phyloP scores from a whole-genome alignment of 2,329 filamentous ascomycete species.

The Phialophora tarda region DNA sequence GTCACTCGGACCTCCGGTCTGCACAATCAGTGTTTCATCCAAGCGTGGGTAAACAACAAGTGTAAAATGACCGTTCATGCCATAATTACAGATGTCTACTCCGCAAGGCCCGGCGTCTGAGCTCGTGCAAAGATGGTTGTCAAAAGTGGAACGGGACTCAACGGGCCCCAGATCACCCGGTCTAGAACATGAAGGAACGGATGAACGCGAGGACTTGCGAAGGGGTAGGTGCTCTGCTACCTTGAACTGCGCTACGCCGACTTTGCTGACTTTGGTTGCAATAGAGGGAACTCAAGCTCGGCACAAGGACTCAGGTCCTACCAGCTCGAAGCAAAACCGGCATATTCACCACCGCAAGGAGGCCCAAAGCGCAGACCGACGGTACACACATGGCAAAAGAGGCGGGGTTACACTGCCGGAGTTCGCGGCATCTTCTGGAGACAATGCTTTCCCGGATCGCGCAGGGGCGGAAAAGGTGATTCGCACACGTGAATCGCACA shows the following conservation, averaged over 20 bases:
- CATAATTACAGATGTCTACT: background rate
- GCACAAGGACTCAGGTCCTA: background rate
- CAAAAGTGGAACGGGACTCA: slow-evolving; percentile 1
- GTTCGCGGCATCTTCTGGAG: background rate
- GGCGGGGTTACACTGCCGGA: background rate
- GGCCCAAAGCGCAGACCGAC: background rate
- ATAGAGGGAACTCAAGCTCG: background rate
- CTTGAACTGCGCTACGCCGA: background rate
- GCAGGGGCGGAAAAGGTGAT: background rate
- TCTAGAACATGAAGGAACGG: too few species aligned
- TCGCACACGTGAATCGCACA: background rate
- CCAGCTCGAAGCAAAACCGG: background rate
- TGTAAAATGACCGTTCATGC: background rate
- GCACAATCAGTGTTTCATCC: background rate
- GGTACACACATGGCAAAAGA: background rate
- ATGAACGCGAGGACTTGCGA: background rate
- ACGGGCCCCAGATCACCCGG: background rate
- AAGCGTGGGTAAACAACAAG: background rate
- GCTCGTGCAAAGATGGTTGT: slow-evolving; percentile 8
- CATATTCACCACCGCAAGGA: background rate
- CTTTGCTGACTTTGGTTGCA: background rate
- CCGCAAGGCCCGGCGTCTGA: background rate
- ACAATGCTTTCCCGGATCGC: background rate
- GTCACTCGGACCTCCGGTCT: background rate
- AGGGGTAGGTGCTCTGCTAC: background rate